Percentiles rank a stretch among this genome's conserved stretches.
Evolutionary conservation across 169 alveolate species (phyloP).

Genomic region (Plasmodium malariae): DNA sequence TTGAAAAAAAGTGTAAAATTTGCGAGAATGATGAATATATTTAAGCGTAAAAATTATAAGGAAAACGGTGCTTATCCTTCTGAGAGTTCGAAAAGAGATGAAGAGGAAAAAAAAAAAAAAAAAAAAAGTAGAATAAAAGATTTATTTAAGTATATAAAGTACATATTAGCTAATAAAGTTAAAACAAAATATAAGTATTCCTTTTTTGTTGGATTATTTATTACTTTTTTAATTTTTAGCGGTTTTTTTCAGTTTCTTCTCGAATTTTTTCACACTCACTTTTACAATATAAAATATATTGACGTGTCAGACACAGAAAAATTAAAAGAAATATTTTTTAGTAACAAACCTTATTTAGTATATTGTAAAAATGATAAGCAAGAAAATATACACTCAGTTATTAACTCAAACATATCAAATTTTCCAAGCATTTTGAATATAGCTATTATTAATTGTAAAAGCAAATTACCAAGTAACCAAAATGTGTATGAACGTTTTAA

Average conservation of each 20-base stretch:
- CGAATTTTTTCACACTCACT: slow-evolving; percentile 45
- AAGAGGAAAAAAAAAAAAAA: slow-evolving; percentile 4
- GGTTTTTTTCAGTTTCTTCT: slow-evolving; percentile 31
- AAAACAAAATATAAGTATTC: slow-evolving; percentile 48
- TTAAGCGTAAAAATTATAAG: neutral
- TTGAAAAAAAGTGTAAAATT: no score
- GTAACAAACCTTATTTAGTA: slow-evolving; percentile 65
- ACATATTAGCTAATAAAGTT: slow-evolving; percentile 1
- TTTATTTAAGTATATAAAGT: neutral
- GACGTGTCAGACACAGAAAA: slow-evolving; percentile 46
- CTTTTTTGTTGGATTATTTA: slow-evolving; percentile 65
- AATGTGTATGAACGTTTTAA: slow-evolving; percentile 54
- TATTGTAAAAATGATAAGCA: slow-evolving; percentile 68
- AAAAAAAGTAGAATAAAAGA: neutral
- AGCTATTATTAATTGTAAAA: slow-evolving; percentile 72
- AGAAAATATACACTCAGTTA: slow-evolving; percentile 40
- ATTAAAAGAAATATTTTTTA: slow-evolving; percentile 65
- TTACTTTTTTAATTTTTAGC: slow-evolving; percentile 47
- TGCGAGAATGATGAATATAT: slow-evolving; percentile 1
- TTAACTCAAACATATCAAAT: slow-evolving; percentile 23
- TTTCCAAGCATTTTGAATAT: slow-evolving; percentile 58
- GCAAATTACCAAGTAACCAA: slow-evolving; percentile 52
- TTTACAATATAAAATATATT: slow-evolving; percentile 56
- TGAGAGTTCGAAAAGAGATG: neutral
- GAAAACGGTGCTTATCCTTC: neutral